Percentiles rank a stretch among this genome's conserved stretches.
Evolutionary conservation across 306 rosid species (phyloP).

Genomic region (Castanopsis chinensis): DNA sequence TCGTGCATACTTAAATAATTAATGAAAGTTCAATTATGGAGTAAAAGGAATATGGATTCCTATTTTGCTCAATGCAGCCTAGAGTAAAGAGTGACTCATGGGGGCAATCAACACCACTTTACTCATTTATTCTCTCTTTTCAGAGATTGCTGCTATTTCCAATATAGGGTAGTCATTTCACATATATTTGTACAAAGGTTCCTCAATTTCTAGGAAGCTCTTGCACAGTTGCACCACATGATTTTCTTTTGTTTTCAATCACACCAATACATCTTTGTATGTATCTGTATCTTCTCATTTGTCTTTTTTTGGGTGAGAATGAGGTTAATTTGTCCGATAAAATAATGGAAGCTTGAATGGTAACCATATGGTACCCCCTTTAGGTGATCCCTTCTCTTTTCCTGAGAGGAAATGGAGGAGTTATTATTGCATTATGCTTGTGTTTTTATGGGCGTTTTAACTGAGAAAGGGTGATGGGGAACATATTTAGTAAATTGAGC

Average conservation of each 20-base stretch:
- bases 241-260: background rate
- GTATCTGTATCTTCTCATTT: background rate
- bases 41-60: background rate
- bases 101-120: no score
- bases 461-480: background rate
- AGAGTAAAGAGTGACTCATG: no score
- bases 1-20: background rate
- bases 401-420: background rate
- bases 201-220: background rate
- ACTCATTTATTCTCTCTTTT: background rate
- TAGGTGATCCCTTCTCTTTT: background rate
- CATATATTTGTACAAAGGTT: background rate
- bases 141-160: background rate
- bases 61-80: no score
- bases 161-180: background rate
- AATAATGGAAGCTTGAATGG: background rate
- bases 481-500: no score
- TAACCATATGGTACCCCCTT: background rate
- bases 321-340: background rate
- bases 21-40: background rate
- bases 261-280: background rate
- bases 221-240: background rate
- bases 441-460: background rate
- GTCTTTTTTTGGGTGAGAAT: background rate
- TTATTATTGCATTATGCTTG: background rate